These are phyloP conservation scores for Gossypium longicalyx DNA, from an alignment of 345 rosid genomes.

Conservation along the genomic window DNA sequence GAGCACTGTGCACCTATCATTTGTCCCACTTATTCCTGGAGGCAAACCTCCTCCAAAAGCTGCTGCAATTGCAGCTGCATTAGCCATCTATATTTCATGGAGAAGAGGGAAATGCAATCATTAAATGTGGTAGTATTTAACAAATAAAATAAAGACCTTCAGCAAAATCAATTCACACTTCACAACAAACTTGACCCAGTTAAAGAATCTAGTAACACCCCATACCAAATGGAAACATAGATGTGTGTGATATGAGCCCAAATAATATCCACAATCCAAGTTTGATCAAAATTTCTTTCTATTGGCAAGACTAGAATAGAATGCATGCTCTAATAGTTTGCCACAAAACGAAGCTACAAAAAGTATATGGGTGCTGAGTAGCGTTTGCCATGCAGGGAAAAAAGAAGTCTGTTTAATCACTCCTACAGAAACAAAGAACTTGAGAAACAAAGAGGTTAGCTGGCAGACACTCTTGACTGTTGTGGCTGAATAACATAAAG, in stretches of 20 bases:
- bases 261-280: background rate
- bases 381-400: background rate
- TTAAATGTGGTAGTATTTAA: background rate
- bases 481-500: slow-evolving; percentile 9
- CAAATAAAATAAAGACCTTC: slow-evolving; percentile 4
- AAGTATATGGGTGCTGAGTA: background rate
- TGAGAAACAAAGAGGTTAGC: background rate
- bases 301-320: background rate
- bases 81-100: slow-evolving; percentile 53
- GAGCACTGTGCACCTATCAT: slow-evolving; percentile 87
- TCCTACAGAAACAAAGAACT: background rate
- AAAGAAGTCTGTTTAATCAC: background rate
- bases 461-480: slow-evolving; percentile 15
- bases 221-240: background rate
- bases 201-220: slow-evolving; percentile 4
- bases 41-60: slow-evolving; percentile 98
- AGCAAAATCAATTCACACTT: background rate
- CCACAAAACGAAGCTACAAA: background rate
- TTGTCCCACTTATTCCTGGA: slow-evolving; percentile 91
- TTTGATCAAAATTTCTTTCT: slow-evolving; percentile 9
- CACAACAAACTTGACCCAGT: background rate
- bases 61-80: slow-evolving; percentile 88
- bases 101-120: slow-evolving; percentile 14
- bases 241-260: background rate
- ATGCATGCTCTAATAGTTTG: background rate